Conservation (phyloP, 192 early-diverging fungal genomes). For the Umbelopsis isabellina region DNA sequence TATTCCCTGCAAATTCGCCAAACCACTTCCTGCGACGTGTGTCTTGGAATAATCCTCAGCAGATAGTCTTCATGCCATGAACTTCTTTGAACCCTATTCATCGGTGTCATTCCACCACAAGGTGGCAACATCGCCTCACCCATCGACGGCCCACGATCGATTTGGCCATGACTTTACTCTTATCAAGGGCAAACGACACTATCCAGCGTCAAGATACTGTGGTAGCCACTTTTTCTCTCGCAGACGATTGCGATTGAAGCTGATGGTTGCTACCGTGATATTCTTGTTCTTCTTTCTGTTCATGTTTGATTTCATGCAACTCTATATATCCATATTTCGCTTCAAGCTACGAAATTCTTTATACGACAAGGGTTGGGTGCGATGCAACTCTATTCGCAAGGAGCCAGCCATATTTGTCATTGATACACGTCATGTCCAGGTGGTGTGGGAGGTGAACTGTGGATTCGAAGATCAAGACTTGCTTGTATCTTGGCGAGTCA, state of each 20-base stretch:
- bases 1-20: neutral
- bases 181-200: neutral
- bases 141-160: conserved; percentile 21
- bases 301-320: conserved; percentile 17
- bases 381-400: conserved; percentile 55
- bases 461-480: conserved; percentile 47
- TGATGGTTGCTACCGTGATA: neutral
- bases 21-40: neutral
- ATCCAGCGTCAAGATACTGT: conserved; percentile 2
- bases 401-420: conserved; percentile 57
- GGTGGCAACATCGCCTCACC: conserved; percentile 35
- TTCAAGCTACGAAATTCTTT: conserved; percentile 54
- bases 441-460: conserved; percentile 64
- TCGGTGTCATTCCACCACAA: conserved; percentile 43
- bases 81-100: conserved; percentile 34
- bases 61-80: neutral
- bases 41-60: neutral
- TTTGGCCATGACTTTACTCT: neutral
- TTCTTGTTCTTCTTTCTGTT: conserved; percentile 17
- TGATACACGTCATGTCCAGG: conserved; percentile 48
- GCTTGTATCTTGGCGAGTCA: conserved; percentile 41
- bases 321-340: conserved; percentile 30
- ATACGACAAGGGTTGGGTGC: conserved; percentile 48
- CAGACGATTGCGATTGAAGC: neutral
- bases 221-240: neutral